phyloP scores from a whole-genome alignment of 345 rosid genomes.

The Murraya koenigii region DNA sequence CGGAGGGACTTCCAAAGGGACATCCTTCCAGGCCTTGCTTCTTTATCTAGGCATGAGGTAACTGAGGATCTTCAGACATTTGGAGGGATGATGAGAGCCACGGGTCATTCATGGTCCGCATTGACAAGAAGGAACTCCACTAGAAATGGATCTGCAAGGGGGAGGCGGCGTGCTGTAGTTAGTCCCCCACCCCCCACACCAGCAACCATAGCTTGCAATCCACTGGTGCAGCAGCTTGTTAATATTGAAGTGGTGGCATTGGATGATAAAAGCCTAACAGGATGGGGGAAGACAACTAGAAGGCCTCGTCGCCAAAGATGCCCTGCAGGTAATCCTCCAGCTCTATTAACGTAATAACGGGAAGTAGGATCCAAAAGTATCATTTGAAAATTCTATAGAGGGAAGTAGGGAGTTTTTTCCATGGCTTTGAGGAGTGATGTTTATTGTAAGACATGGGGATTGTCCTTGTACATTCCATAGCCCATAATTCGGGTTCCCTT shows the following conservation, averaged over 20 bases:
- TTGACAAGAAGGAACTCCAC: conserved; percentile 67
- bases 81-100: conserved; percentile 83
- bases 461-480: conserved; percentile 45
- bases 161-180: conserved; percentile 50
- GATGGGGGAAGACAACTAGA: conserved; percentile 93
- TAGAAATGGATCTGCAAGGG: conserved; percentile 66
- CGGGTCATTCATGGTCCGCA: conserved; percentile 69
- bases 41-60: conserved; percentile 87
- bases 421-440: conserved; percentile 16
- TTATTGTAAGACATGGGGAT: conserved; percentile 29
- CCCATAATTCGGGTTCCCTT: conserved; percentile 40
- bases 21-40: conserved; percentile 86
- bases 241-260: conserved; percentile 59
- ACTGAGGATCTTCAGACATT: conserved; percentile 90
- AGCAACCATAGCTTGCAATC: conserved; percentile 34
- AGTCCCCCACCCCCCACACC: conserved; percentile 39
- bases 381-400: conserved; percentile 34
- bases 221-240: conserved; percentile 53
- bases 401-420: conserved; percentile 23
- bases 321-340: conserved; percentile 66
- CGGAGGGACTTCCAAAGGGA: conserved; percentile 98
- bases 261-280: conserved; percentile 76
- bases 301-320: conserved; percentile 92
- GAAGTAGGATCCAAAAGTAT: conserved; percentile 22
- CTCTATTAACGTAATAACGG: conserved; percentile 45